These are phyloP conservation scores for Alternaria longipes DNA, from an alignment of 2,329 filamentous ascomycete species.

Conservation along the genomic window DNA sequence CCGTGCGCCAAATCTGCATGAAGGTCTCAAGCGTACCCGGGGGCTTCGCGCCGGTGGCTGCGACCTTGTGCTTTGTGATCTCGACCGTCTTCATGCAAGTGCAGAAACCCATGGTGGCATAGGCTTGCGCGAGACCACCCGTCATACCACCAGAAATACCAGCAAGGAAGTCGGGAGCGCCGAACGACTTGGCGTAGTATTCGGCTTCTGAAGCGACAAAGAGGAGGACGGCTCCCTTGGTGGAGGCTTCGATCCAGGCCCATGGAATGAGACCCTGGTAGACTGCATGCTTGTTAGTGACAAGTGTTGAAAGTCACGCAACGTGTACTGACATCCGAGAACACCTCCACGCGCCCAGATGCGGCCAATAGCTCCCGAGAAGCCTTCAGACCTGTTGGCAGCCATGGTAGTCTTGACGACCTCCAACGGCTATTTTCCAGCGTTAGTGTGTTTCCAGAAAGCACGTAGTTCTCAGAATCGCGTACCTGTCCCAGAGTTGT, in stretches of 20 bases:
- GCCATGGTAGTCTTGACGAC: conserved; percentile 99
- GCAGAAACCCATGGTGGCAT: conserved; percentile 99
- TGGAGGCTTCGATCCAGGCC: conserved; percentile 99
- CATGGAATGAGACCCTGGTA: conserved; percentile 97
- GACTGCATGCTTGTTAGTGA: conserved; percentile 65
- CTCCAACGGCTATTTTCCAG: conserved; percentile 81
- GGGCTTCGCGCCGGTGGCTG: conserved; percentile 80
- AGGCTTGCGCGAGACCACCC: conserved; percentile 95
- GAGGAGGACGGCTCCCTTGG: conserved; percentile 97
- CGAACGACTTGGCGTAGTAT: conserved; percentile 84
- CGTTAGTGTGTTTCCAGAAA: conserved; percentile 55
- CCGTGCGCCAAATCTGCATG: conserved; percentile 93
- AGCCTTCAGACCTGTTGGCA: conserved; percentile 90
- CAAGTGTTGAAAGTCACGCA: conserved; percentile 49
- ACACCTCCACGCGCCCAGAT: conserved; percentile 95
- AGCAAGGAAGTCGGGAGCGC: conserved; percentile 84
- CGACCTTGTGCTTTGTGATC: conserved; percentile 98
- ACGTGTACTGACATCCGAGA: conserved; percentile 82
- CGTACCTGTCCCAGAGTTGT: conserved; percentile 72
- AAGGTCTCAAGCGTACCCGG: conserved; percentile 94
- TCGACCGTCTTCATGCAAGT: conserved; percentile 99
- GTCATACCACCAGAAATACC: conserved; percentile 92
- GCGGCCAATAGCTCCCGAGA: conserved; percentile 79
- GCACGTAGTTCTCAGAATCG: background rate
- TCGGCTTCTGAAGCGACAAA: conserved; percentile 99